phyloP scores from a whole-genome alignment of 2,329 filamentous ascomycete genomes.

The Penicillium occitanis region DNA sequence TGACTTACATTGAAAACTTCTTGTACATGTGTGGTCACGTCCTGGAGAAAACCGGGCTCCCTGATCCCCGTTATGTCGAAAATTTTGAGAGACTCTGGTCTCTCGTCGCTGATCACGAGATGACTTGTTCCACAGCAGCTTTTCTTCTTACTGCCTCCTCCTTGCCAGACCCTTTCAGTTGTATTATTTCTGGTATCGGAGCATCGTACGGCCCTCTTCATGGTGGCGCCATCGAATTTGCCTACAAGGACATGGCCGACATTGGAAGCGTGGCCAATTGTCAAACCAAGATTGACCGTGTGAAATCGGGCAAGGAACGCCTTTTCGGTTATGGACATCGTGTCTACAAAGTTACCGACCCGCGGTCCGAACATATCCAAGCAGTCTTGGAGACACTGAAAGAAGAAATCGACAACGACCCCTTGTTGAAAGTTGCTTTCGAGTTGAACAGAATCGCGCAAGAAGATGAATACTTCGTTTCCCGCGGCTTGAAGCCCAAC shows the following conservation, averaged over 20 bases:
- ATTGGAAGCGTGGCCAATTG: background rate
- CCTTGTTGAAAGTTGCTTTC: slow-evolving; percentile 6
- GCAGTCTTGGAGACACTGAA: background rate
- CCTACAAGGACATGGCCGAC: background rate
- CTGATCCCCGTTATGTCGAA: background rate
- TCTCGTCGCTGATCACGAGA: slow-evolving; percentile 5
- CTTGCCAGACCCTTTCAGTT: background rate
- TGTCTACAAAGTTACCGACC: background rate
- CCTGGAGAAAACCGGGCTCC: background rate
- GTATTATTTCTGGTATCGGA: background rate
- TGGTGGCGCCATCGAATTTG: background rate
- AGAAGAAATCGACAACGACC: slow-evolving; percentile 1
- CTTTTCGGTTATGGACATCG: slow-evolving; percentile 14
- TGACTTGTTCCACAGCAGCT: slow-evolving; percentile 3
- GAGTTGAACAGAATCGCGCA: slow-evolving; percentile 1
- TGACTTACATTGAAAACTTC: slow-evolving; percentile 6
- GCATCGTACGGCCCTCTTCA: background rate
- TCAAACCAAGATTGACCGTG: background rate
- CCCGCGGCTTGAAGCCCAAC: slow-evolving; percentile 3
- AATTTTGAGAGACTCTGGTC: background rate
- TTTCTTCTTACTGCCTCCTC: background rate
- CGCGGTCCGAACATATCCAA: background rate
- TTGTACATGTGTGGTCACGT: slow-evolving; percentile 1
- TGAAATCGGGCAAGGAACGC: background rate
- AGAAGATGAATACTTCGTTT: slow-evolving; percentile 13